phyloP scores from a whole-genome alignment of 306 rosid species.

The Begonia loranthoides region DNA sequence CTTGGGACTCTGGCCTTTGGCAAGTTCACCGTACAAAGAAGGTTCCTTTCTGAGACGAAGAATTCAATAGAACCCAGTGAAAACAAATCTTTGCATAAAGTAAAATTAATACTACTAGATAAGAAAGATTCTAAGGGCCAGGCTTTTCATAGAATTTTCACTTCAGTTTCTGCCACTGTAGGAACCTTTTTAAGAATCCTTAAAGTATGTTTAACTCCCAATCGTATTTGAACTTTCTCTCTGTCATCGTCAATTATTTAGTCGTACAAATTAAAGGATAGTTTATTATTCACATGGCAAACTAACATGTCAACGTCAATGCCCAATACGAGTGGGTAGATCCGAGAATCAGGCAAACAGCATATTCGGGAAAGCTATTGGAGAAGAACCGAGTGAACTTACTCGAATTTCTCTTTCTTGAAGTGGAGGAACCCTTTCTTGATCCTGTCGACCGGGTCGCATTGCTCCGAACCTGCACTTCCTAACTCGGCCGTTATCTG shows the following conservation, averaged over 20 bases:
- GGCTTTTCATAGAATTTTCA: no score
- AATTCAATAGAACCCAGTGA: neutral
- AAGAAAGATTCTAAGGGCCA: no score
- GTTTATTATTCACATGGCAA: no score
- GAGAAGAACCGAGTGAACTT: slow-evolving; percentile 10
- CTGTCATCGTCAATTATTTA: neutral
- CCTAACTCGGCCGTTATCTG: slow-evolving; percentile 44
- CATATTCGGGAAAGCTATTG: slow-evolving; percentile 10
- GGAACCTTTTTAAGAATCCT: neutral
- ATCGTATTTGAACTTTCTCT: no score
- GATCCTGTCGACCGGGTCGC: slow-evolving; percentile 50
- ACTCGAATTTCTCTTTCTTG: slow-evolving; percentile 69
- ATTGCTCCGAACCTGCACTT: slow-evolving; percentile 11
- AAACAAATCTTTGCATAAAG: no score
- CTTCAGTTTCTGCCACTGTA: neutral
- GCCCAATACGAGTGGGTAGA: slow-evolving; percentile 4
- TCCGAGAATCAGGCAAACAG: slow-evolving; percentile 9
- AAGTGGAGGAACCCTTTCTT: slow-evolving; percentile 58
- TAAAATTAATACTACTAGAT: no score
- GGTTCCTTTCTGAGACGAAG: slow-evolving; percentile 51
- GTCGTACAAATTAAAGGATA: no score
- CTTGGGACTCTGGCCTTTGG: slow-evolving; percentile 88
- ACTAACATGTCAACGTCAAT: neutral
- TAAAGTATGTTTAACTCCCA: neutral
- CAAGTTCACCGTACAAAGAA: slow-evolving; percentile 47